phyloP scores from a whole-genome alignment of 129 eudicot species.

The Lactuca saligna region DNA sequence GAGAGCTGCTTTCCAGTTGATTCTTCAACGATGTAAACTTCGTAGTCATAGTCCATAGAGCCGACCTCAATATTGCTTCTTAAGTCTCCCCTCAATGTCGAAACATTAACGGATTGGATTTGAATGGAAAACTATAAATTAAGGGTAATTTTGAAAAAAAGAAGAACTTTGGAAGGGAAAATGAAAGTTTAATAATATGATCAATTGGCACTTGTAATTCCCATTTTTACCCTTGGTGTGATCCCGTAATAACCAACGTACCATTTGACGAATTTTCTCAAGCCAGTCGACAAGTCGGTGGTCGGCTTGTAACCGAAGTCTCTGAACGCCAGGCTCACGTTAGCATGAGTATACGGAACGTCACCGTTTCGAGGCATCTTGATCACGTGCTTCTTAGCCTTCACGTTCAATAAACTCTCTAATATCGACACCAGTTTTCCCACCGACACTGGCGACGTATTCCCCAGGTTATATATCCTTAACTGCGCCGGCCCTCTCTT shows the following conservation, averaged over 20 bases:
- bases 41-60: background rate
- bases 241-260: constrained; percentile 71
- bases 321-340: constrained; percentile 53
- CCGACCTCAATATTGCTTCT: background rate
- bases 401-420: constrained; percentile 45
- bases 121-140: constrained; percentile 8
- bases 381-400: constrained; percentile 66
- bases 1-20: background rate
- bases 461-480: constrained; percentile 66
- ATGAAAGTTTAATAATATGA: background rate
- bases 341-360: constrained; percentile 80
- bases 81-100: background rate
- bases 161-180: constrained; percentile 16
- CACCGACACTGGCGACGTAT: constrained; percentile 77
- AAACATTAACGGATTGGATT: background rate
- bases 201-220: constrained; percentile 14
- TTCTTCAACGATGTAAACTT: constrained; percentile 1
- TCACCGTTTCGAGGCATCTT: constrained; percentile 84
- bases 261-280: constrained; percentile 74
- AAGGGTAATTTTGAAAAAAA: background rate
- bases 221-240: constrained; percentile 49
- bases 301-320: constrained; percentile 81
- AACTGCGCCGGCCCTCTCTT: constrained; percentile 58
- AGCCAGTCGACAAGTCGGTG: constrained; percentile 66
- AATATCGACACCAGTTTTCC: constrained; percentile 52